Conservation (phyloP, 2,329 filamentous ascomycete species). For the Didymella pomorum region DNA sequence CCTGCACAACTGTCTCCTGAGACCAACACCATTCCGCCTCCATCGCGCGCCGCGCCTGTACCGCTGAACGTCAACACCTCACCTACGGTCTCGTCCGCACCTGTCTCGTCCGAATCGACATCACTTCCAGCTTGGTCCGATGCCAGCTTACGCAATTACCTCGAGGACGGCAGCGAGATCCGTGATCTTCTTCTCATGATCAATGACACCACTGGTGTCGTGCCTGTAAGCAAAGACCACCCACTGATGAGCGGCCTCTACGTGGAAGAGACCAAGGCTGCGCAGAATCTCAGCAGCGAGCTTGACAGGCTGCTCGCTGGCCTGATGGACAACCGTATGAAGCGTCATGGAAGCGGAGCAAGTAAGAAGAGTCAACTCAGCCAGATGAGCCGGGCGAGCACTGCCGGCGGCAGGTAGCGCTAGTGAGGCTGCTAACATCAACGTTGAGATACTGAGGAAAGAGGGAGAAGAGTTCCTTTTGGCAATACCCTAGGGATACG, state of each 20-base stretch:
- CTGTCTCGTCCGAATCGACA: slow-evolving; percentile 54
- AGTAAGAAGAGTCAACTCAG: slow-evolving; percentile 18
- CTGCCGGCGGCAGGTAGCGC: slow-evolving; percentile 2
- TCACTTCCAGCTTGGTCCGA: slow-evolving; percentile 82
- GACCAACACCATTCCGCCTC: slow-evolving; percentile 32
- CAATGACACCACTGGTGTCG: slow-evolving; percentile 86
- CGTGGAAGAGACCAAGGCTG: slow-evolving; percentile 82
- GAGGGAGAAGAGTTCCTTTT: slow-evolving; percentile 2
- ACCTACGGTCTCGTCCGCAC: slow-evolving; percentile 38
- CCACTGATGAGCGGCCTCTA: slow-evolving; percentile 83
- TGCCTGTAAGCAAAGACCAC: slow-evolving; percentile 82
- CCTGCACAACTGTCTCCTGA: slow-evolving; percentile 35
- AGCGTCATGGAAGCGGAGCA: slow-evolving; percentile 13
- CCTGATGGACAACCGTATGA: slow-evolving; percentile 68
- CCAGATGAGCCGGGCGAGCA: slow-evolving; percentile 8
- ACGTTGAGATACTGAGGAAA: neutral
- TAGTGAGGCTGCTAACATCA: neutral
- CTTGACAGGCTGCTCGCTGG: slow-evolving; percentile 86
- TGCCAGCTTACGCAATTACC: slow-evolving; percentile 82
- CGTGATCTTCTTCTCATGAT: slow-evolving; percentile 90
- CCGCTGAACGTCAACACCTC: slow-evolving; percentile 28
- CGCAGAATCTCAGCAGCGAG: slow-evolving; percentile 88
- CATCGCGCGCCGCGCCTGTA: slow-evolving; percentile 50
- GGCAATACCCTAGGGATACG: slow-evolving; percentile 16
- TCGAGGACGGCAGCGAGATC: slow-evolving; percentile 89